Evolutionary conservation across 139 green algal genomes (phyloP), one percentile per base, ranked within the genome.

Genomic region (Ostreobium quekettii): DNA sequence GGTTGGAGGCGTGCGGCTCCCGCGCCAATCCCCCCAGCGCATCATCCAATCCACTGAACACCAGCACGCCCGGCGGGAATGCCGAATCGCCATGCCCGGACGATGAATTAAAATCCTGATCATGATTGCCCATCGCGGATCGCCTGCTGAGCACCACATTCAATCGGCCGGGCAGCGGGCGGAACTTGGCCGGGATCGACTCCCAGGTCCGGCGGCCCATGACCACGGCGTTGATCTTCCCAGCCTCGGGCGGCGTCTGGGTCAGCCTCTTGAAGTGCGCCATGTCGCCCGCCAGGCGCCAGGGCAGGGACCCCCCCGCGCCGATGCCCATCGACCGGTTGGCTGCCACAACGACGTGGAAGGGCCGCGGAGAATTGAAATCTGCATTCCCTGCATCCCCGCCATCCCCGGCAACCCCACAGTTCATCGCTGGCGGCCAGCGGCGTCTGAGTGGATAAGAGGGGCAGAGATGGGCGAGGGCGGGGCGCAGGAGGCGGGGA

Each of bases 141-240:
- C 19, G 19, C 19, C 42, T 75, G 29, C 82, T 89, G 5, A 99
- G 84, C 5, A 99, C 87, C 35, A 99, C 83, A 80, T 99, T 99
- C 2, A 98, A 59, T 26, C 95, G 82, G 2, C 89, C 90, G 1
- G 81, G 68, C 7, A 99, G 78, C 1, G 95, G 95, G 2, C 91
- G 74, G 75, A 96, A 97, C 59, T 93, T 93, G 4, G 62, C 38
- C 0, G 95, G 95, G 29, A 99, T 95, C 15, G 82, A 93, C 30
- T 99, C 90, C 90, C 91, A 99, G 0, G 95, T 99, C 61, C 88
- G 92, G 7, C 95, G 81, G n/a, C 95, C 95, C 95, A 99, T 99
- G 66, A 99, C 86, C 6, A 99, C 91, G 0, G 89, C 94, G 68
- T 99, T 99, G 47, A 80, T 72, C 66, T 87, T 89, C 2, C 3